Percentiles rank a stretch among this genome's conserved stretches.
These are phyloP conservation scores for Neurospora sp. DNA, from an alignment of 495 filamentous ascomycete genomes.

Conservation along the genomic window DNA sequence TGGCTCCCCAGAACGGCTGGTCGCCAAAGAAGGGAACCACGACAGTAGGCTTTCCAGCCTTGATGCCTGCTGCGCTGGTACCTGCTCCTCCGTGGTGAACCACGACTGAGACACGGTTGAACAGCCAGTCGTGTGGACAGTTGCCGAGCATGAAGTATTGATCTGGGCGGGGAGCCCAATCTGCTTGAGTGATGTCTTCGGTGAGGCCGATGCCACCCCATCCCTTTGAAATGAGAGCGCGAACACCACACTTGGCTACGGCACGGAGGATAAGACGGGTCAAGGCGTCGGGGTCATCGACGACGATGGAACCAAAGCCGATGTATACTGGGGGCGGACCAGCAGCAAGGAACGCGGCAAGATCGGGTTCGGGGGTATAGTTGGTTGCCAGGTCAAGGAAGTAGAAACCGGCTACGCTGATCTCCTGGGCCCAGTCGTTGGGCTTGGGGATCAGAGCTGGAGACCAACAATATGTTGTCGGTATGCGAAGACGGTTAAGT, in stretches of 20 bases:
- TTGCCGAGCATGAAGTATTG: constrained; percentile 71
- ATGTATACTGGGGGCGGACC: constrained; percentile 68
- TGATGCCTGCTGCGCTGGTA: constrained; percentile 67
- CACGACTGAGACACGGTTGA: constrained; percentile 62
- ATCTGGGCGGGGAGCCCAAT: constrained; percentile 48
- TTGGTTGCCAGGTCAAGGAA: constrained; percentile 53
- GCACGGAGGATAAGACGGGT: constrained; percentile 62
- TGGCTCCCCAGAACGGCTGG: constrained; percentile 74
- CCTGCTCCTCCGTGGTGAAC: constrained; percentile 79
- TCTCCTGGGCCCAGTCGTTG: constrained; percentile 50
- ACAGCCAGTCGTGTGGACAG: constrained; percentile 76
- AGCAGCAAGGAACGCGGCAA: constrained; percentile 44
- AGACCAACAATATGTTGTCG: constrained; percentile 58
- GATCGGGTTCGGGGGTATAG: constrained; percentile 44
- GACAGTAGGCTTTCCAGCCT: constrained; percentile 57
- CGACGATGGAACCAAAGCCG: constrained; percentile 74
- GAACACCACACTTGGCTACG: constrained; percentile 50
- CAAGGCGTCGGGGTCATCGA: constrained; percentile 59
- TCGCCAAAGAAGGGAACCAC: constrained; percentile 82
- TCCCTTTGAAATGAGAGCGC: constrained; percentile 69
- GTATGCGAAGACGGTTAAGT: constrained; percentile 49
- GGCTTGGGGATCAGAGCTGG: constrained; percentile 57
- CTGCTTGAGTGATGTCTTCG: constrained; percentile 19
- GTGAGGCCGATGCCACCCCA: constrained; percentile 60
- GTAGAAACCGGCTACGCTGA: constrained; percentile 54